phyloP scores from a whole-genome alignment of 495 filamentous ascomycete genomes.

The Tuber melanosporum region DNA sequence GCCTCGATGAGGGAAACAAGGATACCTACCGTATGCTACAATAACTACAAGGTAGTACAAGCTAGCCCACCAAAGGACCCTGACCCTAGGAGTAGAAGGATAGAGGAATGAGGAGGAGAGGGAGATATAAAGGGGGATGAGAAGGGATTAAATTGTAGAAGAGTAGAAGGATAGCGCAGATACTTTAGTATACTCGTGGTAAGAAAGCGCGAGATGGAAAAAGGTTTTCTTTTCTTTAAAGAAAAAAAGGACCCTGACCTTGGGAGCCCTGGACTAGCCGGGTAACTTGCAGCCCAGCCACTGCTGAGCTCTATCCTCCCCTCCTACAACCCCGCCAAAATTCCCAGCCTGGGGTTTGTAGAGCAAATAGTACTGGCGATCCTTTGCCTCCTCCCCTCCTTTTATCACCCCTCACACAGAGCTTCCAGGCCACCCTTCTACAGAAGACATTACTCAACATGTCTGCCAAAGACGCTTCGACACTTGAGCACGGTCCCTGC shows the following conservation, averaged over 20 bases:
- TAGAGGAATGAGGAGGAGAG: no score
- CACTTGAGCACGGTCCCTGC: slow-evolving; percentile 36
- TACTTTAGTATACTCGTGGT: no score
- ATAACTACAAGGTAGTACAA: not conserved
- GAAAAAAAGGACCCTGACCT: no score
- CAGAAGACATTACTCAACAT: slow-evolving; percentile 12
- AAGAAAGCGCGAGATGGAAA: no score
- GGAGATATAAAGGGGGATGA: no score
- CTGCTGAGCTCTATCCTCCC: not conserved
- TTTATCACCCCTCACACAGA: not conserved
- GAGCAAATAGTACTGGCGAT: not conserved
- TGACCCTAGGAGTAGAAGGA: not conserved
- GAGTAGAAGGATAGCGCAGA: no score
- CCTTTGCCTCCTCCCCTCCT: no score
- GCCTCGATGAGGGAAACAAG: not conserved
- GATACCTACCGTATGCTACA: not conserved
- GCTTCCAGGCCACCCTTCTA: not conserved
- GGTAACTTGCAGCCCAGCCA: not conserved
- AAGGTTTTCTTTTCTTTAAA: no score
- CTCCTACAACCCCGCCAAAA: not conserved
- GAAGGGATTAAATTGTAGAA: no score
- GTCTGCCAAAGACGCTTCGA: slow-evolving; percentile 35
- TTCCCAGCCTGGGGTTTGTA: not conserved
- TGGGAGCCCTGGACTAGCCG: not conserved
- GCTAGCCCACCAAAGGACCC: not conserved